These are phyloP conservation scores for Kickxella alabastrina DNA, from an alignment of 192 early-diverging fungal species.

Conservation along the genomic window DNA sequence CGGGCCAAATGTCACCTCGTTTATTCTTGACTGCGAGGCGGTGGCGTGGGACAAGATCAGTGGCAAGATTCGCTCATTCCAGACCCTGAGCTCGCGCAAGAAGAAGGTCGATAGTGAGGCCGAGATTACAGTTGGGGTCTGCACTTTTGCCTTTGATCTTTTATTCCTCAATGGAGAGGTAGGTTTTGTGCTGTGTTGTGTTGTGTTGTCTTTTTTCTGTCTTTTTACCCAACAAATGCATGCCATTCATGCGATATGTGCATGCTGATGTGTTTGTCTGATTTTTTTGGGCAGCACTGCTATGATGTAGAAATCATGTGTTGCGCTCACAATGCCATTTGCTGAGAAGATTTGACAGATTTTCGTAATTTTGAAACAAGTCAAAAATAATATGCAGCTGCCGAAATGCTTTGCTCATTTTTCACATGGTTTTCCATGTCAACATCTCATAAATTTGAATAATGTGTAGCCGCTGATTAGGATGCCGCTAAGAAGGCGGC, in stretches of 20 bases:
- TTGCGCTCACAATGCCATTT: no score
- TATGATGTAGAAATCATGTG: no score
- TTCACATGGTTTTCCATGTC: slow-evolving; percentile 2
- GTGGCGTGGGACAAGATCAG: slow-evolving; percentile 94
- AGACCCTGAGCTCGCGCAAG: slow-evolving; percentile 92
- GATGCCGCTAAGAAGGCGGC: slow-evolving; percentile 69
- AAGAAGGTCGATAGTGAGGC: slow-evolving; percentile 89
- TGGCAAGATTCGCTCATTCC: slow-evolving; percentile 91
- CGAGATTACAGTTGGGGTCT: slow-evolving; percentile 92
- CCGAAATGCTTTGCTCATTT: neutral
- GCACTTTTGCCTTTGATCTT: slow-evolving; percentile 96
- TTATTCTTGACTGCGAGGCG: slow-evolving; percentile 98
- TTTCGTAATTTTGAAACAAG: no score
- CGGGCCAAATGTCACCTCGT: slow-evolving; percentile 66
- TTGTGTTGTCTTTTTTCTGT: neutral
- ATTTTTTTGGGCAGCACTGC: neutral
- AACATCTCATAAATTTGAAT: no score
- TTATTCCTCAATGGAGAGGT: slow-evolving; percentile 88
- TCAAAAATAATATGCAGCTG: no score
- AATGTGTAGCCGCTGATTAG: slow-evolving; percentile 64
- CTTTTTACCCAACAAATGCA: slow-evolving; percentile 8
- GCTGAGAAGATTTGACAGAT: no score
- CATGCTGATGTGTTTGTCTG: neutral
- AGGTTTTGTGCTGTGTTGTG: slow-evolving; percentile 11
- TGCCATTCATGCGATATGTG: neutral